A percentile compares a stretch with the other conserved stretches of the same genome.
Conservation (phyloP, 768 basidiomycete species). For the Russula vinacea region DNA sequence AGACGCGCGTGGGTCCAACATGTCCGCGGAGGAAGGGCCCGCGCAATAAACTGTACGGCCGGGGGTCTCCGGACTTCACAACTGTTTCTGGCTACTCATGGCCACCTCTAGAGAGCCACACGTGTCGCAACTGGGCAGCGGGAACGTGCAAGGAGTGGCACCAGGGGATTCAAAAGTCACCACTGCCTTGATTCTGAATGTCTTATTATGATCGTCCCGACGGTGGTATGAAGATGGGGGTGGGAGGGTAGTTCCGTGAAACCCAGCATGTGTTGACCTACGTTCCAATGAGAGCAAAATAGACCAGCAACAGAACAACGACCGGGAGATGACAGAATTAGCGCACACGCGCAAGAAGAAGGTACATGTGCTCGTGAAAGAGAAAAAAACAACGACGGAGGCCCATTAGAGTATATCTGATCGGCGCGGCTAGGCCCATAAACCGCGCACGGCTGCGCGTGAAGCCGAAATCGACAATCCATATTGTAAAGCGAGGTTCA, state of each 20-base stretch:
- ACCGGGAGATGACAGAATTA: conserved; percentile 18
- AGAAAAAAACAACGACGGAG: conserved; percentile 5
- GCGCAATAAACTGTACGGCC: conserved; percentile 3
- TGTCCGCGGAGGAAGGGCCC: conserved; percentile 16
- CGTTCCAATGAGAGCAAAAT: conserved; percentile 11
- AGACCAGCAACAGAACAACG: conserved; percentile 8
- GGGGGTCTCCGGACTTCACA: conserved; percentile 4
- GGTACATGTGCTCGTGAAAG: conserved; percentile 24
- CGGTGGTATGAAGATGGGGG: background rate
- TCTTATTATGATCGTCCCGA: background rate
- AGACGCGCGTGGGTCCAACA: background rate
- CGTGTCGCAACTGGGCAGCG: conserved; percentile 10
- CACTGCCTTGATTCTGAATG: background rate
- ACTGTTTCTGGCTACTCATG: conserved; percentile 6
- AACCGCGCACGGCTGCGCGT: conserved; percentile 19
- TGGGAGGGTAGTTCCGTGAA: background rate
- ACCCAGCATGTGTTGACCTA: conserved; percentile 9
- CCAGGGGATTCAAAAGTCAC: background rate
- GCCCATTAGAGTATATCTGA: conserved; percentile 31
- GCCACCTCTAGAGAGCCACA: conserved; percentile 19
- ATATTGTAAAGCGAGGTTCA: conserved; percentile 31
- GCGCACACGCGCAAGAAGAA: conserved; percentile 25
- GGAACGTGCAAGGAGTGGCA: background rate
- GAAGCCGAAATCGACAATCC: conserved; percentile 26
- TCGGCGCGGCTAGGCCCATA: conserved; percentile 28